Conservation (phyloP, 2,329 filamentous ascomycete genomes). For the Karstenula rhodostoma region DNA sequence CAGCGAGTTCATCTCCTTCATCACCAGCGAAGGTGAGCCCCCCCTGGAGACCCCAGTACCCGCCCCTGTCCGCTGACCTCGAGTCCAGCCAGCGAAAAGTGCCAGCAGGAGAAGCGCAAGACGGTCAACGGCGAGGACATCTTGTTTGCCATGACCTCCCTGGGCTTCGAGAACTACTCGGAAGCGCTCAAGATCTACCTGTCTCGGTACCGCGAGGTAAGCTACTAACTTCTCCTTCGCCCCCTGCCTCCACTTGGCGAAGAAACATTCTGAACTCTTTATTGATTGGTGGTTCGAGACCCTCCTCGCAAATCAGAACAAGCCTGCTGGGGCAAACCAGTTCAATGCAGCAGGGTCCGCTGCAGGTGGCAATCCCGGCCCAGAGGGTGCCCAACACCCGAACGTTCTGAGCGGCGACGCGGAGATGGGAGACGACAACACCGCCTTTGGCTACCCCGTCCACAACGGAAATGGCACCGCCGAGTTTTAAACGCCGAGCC, state of each 20-base stretch:
- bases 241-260: conserved; percentile 48
- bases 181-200: conserved; percentile 98
- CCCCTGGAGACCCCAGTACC: background rate
- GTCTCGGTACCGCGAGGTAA: conserved; percentile 96
- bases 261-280: conserved; percentile 59
- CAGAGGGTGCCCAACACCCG: conserved; percentile 51
- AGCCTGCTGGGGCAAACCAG: conserved; percentile 57
- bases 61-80: conserved; percentile 25
- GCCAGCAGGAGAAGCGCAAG: conserved; percentile 98
- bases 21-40: conserved; percentile 92
- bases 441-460: conserved; percentile 52
- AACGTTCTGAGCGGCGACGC: conserved; percentile 54
- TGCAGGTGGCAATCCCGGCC: conserved; percentile 40
- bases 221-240: conserved; percentile 52
- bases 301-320: conserved; percentile 75
- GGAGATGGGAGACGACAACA: conserved; percentile 53
- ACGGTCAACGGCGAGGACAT: conserved; percentile 99
- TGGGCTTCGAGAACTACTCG: conserved; percentile 98
- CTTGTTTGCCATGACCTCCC: conserved; percentile 97
- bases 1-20: conserved; percentile 99
- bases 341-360: conserved; percentile 46
- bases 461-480: conserved; percentile 51
- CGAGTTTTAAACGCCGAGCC: conserved; percentile 47
- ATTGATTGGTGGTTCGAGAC: conserved; percentile 70
- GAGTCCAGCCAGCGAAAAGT: conserved; percentile 89